A percentile compares a stretch with the other conserved stretches of the same genome.
phyloP scores from a whole-genome alignment of 805 yeast genomes.

The Lipomyces orientalis region DNA sequence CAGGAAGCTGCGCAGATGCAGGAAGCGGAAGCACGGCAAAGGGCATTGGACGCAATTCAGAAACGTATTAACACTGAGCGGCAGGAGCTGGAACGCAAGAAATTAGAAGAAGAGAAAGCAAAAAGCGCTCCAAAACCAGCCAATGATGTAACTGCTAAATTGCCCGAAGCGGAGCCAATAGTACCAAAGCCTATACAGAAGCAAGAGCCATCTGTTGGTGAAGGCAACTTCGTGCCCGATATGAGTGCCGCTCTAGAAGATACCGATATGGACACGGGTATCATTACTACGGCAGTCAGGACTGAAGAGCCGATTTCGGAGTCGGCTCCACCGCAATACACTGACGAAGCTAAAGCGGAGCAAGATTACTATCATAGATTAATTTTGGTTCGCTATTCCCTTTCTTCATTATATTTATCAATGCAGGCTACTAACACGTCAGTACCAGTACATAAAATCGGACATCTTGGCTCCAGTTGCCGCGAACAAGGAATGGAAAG shows the following conservation, averaged over 20 bases:
- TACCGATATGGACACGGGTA: not conserved
- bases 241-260: not conserved
- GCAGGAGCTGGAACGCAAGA: not conserved
- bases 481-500: conserved; percentile 59
- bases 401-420: not conserved
- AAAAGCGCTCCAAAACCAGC: not conserved
- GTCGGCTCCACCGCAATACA: not conserved
- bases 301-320: not conserved
- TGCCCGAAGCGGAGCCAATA: conserved; percentile 13
- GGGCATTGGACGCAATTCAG: conserved; percentile 6
- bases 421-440: conserved; percentile 39
- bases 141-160: conserved; percentile 8
- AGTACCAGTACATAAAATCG: conserved; percentile 59
- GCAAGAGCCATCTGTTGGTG: not conserved
- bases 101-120: not conserved
- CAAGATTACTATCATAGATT: conserved; percentile 51
- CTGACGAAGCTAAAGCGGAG: conserved; percentile 47
- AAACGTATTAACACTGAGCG: not conserved
- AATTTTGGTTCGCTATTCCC: conserved; percentile 48
- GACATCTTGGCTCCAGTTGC: conserved; percentile 63
- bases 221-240: not conserved
- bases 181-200: conserved; percentile 5
- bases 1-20: conserved; percentile 32
- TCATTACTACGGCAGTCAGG: not conserved
- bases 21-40: conserved; percentile 4